These are phyloP conservation scores for Tricholomella constricta DNA, from an alignment of 768 basidiomycete genomes.

Conservation along the genomic window DNA sequence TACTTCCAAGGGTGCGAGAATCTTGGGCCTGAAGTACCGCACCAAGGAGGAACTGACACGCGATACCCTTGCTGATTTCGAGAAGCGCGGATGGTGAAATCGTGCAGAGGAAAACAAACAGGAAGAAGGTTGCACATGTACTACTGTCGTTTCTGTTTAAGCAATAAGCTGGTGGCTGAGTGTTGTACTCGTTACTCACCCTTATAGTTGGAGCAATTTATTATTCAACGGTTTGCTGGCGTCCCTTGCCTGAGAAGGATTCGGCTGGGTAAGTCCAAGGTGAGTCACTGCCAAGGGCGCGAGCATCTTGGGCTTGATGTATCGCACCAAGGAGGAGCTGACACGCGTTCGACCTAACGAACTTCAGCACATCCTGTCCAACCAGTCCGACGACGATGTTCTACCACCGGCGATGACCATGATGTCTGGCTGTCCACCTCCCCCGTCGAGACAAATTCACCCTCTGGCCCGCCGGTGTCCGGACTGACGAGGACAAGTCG, in stretches of 20 bases:
- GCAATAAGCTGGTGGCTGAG: too few relatives aligned
- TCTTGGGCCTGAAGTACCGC: constrained; percentile 45
- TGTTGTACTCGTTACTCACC: too few relatives aligned
- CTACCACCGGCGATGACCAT: constrained; percentile 20
- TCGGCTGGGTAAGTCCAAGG: too few relatives aligned
- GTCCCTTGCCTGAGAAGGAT: too few relatives aligned
- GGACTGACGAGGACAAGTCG: constrained; percentile 64
- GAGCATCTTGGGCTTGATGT: constrained; percentile 48
- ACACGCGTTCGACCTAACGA: constrained; percentile 79
- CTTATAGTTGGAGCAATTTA: too few relatives aligned
- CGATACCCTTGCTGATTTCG: constrained; percentile 45
- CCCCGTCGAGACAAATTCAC: constrained; percentile 41
- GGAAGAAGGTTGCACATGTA: too few relatives aligned
- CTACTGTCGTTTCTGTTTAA: too few relatives aligned
- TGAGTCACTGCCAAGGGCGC: constrained; percentile 38
- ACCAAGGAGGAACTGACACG: constrained; percentile 40
- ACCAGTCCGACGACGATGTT: constrained; percentile 37
- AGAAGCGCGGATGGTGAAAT: constrained; percentile 42
- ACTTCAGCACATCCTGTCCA: constrained; percentile 59
- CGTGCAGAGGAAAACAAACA: too few relatives aligned
- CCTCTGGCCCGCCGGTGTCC: constrained; percentile 26
- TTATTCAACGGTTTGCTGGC: too few relatives aligned
- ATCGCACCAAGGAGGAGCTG: constrained; percentile 45
- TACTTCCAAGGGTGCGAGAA: constrained; percentile 36
- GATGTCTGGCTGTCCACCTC: constrained; percentile 40